Conservation (phyloP, 176 grass and related monocot species). For the Themeda triandra region DNA sequence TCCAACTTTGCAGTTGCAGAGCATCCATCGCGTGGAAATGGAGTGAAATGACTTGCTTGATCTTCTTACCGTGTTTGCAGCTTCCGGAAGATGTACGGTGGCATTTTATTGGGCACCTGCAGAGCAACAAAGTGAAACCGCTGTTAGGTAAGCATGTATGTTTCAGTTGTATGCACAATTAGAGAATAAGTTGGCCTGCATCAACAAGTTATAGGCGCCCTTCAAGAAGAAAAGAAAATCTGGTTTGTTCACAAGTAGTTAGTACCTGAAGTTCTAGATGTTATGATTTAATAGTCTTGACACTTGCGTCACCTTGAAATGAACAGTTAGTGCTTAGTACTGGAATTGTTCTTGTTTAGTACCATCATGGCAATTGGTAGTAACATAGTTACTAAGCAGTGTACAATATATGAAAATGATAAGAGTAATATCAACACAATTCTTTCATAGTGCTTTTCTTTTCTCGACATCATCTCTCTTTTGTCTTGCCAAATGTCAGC, state of each 20-base stretch:
- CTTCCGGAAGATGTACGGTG: conserved; percentile 73
- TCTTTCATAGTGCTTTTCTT: not conserved
- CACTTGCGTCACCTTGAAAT: not conserved
- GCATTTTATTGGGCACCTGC: conserved; percentile 87
- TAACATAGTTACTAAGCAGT: not conserved
- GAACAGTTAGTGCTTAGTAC: no score
- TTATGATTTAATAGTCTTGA: not conserved
- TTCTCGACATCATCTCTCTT: not conserved
- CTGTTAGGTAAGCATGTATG: conserved; percentile 49
- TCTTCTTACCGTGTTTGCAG: conserved; percentile 36
- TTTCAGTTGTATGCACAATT: not conserved
- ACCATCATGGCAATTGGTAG: not conserved
- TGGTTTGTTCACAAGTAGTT: not conserved
- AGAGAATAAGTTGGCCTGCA: not conserved
- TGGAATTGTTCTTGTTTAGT: not conserved
- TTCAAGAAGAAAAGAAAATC: not conserved
- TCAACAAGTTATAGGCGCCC: not conserved
- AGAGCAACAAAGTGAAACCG: conserved; percentile 89
- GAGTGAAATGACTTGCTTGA: not conserved
- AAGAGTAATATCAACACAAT: not conserved
- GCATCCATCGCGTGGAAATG: not conserved
- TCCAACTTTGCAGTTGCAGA: not conserved
- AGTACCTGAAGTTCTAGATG: not conserved
- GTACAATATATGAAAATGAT: not conserved
- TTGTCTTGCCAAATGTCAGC: not conserved